Conservation (phyloP, 1,284 basidiomycete genomes). For the Moesziomyces parantarcticus region DNA sequence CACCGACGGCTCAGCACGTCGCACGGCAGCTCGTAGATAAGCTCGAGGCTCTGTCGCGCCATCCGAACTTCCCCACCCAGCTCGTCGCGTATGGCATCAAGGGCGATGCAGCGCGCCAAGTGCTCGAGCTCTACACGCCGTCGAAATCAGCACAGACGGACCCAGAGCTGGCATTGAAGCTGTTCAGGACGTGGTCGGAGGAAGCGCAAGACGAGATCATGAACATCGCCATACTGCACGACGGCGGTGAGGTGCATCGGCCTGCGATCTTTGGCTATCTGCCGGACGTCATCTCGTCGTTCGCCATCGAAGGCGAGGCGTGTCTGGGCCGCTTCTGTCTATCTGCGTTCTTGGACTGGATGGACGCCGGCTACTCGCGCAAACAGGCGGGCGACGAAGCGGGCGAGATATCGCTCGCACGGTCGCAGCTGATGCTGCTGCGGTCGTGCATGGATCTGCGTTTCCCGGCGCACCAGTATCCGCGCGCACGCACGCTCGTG, state of each 20-base stretch:
- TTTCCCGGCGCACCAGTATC: slow-evolving; percentile 64
- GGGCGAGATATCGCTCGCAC: slow-evolving; percentile 18
- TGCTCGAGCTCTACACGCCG: slow-evolving; percentile 3
- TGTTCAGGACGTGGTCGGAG: slow-evolving; percentile 23
- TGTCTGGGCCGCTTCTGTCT: slow-evolving; percentile 33
- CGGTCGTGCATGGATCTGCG: slow-evolving; percentile 52
- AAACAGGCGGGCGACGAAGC: neutral
- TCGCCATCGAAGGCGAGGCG: slow-evolving; percentile 26
- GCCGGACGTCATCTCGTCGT: slow-evolving; percentile 20
- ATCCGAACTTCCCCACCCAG: slow-evolving; percentile 20
- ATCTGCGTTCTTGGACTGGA: slow-evolving; percentile 45
- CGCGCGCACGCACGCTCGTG: slow-evolving; percentile 71
- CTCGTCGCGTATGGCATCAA: slow-evolving; percentile 41
- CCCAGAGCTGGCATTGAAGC: slow-evolving; percentile 8
- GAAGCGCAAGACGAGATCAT: slow-evolving; percentile 16
- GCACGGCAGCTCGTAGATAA: slow-evolving; percentile 21
- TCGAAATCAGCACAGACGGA: neutral
- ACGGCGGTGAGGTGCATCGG: slow-evolving; percentile 8
- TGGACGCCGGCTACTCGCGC: slow-evolving; percentile 15
- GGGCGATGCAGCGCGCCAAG: slow-evolving; percentile 11
- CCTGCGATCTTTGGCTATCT: slow-evolving; percentile 8
- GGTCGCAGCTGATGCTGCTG: slow-evolving; percentile 42
- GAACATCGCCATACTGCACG: slow-evolving; percentile 11
- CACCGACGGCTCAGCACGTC: slow-evolving; percentile 29
- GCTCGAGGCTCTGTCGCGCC: slow-evolving; percentile 7